Percentiles rank a stretch among this genome's conserved stretches.
phyloP scores from a whole-genome alignment of 768 basidiomycete species.

The Sutorius australiensis region DNA sequence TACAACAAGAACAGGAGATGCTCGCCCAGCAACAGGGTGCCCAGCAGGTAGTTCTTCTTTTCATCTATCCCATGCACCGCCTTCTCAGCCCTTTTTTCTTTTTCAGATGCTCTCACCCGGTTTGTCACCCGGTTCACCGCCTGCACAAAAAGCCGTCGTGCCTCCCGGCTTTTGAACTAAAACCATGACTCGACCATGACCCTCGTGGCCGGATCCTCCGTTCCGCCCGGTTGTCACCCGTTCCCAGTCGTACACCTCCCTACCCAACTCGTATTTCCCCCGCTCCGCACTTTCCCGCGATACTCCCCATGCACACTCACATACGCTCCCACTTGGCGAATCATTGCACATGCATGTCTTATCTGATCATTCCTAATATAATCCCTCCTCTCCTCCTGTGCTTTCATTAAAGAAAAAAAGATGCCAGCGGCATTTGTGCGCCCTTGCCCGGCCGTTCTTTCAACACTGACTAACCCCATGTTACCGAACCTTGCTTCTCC shows the following conservation, averaged over 20 bases:
- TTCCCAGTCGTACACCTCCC: slow-evolving; percentile 6
- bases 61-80: neutral
- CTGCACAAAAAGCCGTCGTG: slow-evolving; percentile 54
- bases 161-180: slow-evolving; percentile 76
- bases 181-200: neutral
- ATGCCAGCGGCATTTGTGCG: slow-evolving; percentile 27
- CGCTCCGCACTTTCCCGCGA: slow-evolving; percentile 12
- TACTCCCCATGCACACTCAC: slow-evolving; percentile 7
- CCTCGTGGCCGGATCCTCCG: neutral
- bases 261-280: slow-evolving; percentile 15
- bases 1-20: slow-evolving; percentile 92
- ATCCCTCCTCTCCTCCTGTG: slow-evolving; percentile 19
- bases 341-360: slow-evolving; percentile 20
- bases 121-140: slow-evolving; percentile 44
- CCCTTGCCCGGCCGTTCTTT: slow-evolving; percentile 9
- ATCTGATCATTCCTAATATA: slow-evolving; percentile 30
- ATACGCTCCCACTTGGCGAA: slow-evolving; percentile 8
- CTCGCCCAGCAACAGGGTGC: slow-evolving; percentile 90
- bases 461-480: slow-evolving; percentile 13
- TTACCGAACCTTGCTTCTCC: slow-evolving; percentile 19
- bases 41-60: slow-evolving; percentile 62
- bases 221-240: slow-evolving; percentile 2
- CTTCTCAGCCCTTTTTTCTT: slow-evolving; percentile 12
- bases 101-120: slow-evolving; percentile 67
- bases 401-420: slow-evolving; percentile 15